These are phyloP conservation scores for Puccinia triticina DNA, from an alignment of 1,284 basidiomycete genomes.

Conservation along the genomic window DNA sequence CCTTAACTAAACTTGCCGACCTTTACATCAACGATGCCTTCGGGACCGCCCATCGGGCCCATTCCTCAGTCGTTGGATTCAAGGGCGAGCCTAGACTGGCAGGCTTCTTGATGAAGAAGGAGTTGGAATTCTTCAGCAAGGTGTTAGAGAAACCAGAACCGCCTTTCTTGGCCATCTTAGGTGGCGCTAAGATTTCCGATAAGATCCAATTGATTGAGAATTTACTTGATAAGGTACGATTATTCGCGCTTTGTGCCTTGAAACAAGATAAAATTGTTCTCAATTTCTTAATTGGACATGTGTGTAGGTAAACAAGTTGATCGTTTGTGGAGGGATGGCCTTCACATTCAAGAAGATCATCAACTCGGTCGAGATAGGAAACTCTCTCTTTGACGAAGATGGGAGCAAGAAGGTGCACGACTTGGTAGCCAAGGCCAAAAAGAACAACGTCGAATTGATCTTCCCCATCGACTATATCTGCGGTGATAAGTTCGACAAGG, in stretches of 20 bases:
- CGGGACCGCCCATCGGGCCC: slow-evolving; percentile 95
- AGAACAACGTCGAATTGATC: slow-evolving; percentile 89
- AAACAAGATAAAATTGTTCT: slow-evolving; percentile 33
- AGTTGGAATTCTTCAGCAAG: slow-evolving; percentile 98
- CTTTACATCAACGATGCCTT: slow-evolving; percentile 99
- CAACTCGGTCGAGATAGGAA: slow-evolving; percentile 83
- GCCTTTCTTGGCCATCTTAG: slow-evolving; percentile 96
- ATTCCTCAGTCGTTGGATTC: slow-evolving; percentile 97
- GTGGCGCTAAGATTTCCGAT: slow-evolving; percentile 98
- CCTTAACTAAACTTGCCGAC: slow-evolving; percentile 76
- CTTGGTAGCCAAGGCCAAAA: slow-evolving; percentile 89
- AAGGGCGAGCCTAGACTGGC: slow-evolving; percentile 90
- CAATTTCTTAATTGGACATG: neutral
- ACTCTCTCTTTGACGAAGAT: slow-evolving; percentile 88
- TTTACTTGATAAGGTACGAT: slow-evolving; percentile 87
- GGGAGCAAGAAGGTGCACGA: slow-evolving; percentile 83
- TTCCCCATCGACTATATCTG: slow-evolving; percentile 95
- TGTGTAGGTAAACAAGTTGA: slow-evolving; percentile 84
- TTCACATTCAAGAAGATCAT: slow-evolving; percentile 99
- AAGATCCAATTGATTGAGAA: slow-evolving; percentile 99
- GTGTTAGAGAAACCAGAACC: slow-evolving; percentile 90
- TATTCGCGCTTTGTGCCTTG: neutral
- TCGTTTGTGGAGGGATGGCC: slow-evolving; percentile 98
- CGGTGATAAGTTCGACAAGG: slow-evolving; percentile 91
- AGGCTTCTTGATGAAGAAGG: slow-evolving; percentile 97